Percentiles rank a stretch among this genome's conserved stretches.
phyloP scores from a whole-genome alignment of 306 rosid genomes.

The Medicago lupulina region DNA sequence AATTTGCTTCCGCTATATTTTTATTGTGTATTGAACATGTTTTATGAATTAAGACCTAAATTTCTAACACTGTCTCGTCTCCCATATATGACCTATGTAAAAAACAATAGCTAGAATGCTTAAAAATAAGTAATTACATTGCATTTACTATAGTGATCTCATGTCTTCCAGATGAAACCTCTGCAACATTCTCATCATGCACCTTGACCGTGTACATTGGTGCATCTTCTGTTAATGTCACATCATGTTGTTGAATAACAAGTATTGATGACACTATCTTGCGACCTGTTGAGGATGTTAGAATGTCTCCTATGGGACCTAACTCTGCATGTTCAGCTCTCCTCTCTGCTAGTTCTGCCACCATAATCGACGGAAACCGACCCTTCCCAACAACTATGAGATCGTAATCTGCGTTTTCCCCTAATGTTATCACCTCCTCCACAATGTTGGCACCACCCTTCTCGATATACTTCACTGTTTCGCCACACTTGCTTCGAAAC shows the following conservation, averaged over 20 bases:
- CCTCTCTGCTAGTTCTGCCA: conserved; percentile 58
- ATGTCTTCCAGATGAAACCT: conserved; percentile 40
- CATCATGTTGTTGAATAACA: conserved; percentile 81
- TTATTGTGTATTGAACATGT: too few relatives aligned
- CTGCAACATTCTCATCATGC: conserved; percentile 16
- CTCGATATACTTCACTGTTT: conserved; percentile 57
- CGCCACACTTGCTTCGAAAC: conserved; percentile 60
- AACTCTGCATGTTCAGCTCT: conserved; percentile 70
- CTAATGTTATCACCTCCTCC: conserved; percentile 63
- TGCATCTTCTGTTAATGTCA: conserved; percentile 52
- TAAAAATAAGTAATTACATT: conserved; percentile 31
- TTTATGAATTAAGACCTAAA: too few relatives aligned
- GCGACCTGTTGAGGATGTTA: conserved; percentile 52
- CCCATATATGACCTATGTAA: too few relatives aligned
- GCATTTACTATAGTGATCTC: conserved; percentile 34
- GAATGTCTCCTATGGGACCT: conserved; percentile 77
- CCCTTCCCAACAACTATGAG: conserved; percentile 77
- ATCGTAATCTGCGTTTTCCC: conserved; percentile 55
- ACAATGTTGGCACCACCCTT: conserved; percentile 53
- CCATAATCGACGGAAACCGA: conserved; percentile 66
- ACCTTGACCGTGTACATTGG: conserved; percentile 43
- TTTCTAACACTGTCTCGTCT: too few relatives aligned
- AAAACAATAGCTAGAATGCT: too few relatives aligned
- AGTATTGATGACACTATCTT: conserved; percentile 59
- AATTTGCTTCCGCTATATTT: too few relatives aligned